These are phyloP conservation scores for Scedosporium minutisporum DNA, from an alignment of 2,329 filamentous ascomycete species.

Conservation along the genomic window DNA sequence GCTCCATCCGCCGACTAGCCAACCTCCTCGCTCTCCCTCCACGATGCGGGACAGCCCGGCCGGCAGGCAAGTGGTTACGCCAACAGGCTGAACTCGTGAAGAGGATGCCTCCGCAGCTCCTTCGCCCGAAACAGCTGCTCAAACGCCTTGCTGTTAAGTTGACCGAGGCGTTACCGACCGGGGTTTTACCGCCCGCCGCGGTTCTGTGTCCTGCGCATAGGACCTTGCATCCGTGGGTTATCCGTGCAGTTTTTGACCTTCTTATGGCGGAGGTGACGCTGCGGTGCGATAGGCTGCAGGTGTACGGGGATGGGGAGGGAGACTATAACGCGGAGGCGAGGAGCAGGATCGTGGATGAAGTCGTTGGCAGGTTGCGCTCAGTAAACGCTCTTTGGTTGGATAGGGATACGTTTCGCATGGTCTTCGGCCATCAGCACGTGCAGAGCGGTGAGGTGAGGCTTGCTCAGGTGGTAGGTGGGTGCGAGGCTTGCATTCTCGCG, in stretches of 20 bases:
- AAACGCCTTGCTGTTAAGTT: constrained; percentile 23
- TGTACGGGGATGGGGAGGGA: constrained; percentile 5
- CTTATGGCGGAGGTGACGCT: constrained; percentile 31
- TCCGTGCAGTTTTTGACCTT: constrained; percentile 32
- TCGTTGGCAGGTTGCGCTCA: constrained; percentile 20
- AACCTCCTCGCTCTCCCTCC: constrained; percentile 26
- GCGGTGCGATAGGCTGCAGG: constrained; percentile 19
- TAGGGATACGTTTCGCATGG: constrained; percentile 21
- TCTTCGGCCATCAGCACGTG: constrained; percentile 23
- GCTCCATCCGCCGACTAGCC: constrained; percentile 22
- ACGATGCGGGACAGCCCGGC: constrained; percentile 17
- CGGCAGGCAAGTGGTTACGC: constrained; percentile 25
- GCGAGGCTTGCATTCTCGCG: constrained; percentile 44
- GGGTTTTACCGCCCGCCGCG: constrained; percentile 19
- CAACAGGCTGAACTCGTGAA: constrained; percentile 20
- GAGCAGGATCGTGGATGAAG: constrained; percentile 17
- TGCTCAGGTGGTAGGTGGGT: constrained; percentile 23
- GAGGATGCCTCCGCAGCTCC: constrained; percentile 16
- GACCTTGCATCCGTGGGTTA: constrained; percentile 29
- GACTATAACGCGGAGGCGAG: not conserved
- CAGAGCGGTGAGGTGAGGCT: constrained; percentile 10
- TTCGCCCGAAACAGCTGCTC: constrained; percentile 19
- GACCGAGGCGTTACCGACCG: constrained; percentile 11
- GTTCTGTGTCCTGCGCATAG: constrained; percentile 31
- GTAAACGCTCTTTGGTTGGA: constrained; percentile 30